These are phyloP conservation scores for Phycomyces blakesleeanus DNA, from an alignment of 192 early-diverging fungal genomes.

Conservation along the genomic window DNA sequence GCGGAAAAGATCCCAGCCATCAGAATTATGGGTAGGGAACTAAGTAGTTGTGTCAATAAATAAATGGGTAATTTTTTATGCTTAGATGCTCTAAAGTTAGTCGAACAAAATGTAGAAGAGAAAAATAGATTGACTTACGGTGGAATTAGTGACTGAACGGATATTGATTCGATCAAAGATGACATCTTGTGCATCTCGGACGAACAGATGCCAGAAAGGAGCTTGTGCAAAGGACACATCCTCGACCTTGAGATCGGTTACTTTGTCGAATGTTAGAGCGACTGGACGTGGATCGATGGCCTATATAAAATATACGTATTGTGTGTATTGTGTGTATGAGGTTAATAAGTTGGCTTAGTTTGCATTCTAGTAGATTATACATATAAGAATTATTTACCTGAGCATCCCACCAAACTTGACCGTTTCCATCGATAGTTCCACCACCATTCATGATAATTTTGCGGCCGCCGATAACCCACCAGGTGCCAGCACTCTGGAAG, in stretches of 20 bases:
- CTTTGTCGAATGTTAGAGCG: conserved; percentile 10
- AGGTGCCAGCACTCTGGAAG: conserved; percentile 20
- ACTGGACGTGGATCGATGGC: conserved; percentile 11
- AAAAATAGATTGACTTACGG: not conserved
- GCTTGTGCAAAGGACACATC: conserved; percentile 4
- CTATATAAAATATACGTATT: not conserved
- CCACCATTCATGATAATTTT: conserved; percentile 18
- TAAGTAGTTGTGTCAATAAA: not conserved
- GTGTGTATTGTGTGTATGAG: too few relatives aligned
- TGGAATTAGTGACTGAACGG: conserved; percentile 1
- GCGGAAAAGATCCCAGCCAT: conserved; percentile 24
- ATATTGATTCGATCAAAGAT: not conserved
- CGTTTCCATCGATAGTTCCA: conserved; percentile 17
- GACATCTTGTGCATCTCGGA: not conserved
- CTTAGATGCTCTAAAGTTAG: too few relatives aligned
- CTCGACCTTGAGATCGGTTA: not conserved
- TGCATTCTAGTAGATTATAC: too few relatives aligned
- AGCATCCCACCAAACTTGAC: conserved; percentile 16
- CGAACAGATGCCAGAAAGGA: conserved; percentile 11
- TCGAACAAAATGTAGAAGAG: not conserved
- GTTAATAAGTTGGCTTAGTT: too few relatives aligned
- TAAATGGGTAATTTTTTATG: not conserved
- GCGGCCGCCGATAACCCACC: conserved; percentile 22
- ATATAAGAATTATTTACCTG: too few relatives aligned
- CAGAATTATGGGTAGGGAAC: conserved; percentile 20